Base-by-base conservation (phyloP, 495 filamentous ascomycete genomes). In the Ramalina peruviana region DNA sequence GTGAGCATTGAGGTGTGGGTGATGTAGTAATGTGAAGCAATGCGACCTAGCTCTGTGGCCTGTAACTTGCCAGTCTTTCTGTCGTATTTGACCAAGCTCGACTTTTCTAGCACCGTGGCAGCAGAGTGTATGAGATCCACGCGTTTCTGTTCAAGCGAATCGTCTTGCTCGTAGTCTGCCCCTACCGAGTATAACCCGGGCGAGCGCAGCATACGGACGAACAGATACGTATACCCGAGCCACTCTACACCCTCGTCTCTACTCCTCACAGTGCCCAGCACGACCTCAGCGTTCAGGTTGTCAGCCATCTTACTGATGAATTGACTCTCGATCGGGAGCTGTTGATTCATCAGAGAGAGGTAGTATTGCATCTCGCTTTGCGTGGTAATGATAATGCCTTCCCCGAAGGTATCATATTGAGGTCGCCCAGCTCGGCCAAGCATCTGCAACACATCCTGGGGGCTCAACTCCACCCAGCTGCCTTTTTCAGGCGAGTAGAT, bases 401-500 rank as follows among this genome's bases (percentile, higher is more conserved):
- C 92, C 59, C 92, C 92, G 58, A 92, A 97, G 0, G 88, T 96
- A 64, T 99, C 92, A 58, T 87, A 99, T 57, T 99, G 92, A 9
- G 92, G 92, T 48, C 92, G 80, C 61, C 92, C 92, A 40, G 92
- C 92, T 69, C 92, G 88, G 57, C 92, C 92, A 55, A 99, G 80
- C 92, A 99, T 99, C 64, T 99, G 92, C 33, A 99, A 72, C 39
- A 97, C 90, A 66, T 99, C 92, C 60, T 99, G 92, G 11, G 93
- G 92, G 57, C 88, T 95, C 50, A 99, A 62, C 59, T 99, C 93
- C 15, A 99, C 93, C 89, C 92, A 99, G 62, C 85, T 89, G 67
- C 92, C 92, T 67, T 96, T 97, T 62, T 99, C 92, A 1, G 92
- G 93, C 4, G 93, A 97, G 63, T 99, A 99, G 37, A 97, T 82